Evolutionary conservation across 2,329 filamentous ascomycete species (phyloP).

Genomic region (Trichoderma atrobrunneum): DNA sequence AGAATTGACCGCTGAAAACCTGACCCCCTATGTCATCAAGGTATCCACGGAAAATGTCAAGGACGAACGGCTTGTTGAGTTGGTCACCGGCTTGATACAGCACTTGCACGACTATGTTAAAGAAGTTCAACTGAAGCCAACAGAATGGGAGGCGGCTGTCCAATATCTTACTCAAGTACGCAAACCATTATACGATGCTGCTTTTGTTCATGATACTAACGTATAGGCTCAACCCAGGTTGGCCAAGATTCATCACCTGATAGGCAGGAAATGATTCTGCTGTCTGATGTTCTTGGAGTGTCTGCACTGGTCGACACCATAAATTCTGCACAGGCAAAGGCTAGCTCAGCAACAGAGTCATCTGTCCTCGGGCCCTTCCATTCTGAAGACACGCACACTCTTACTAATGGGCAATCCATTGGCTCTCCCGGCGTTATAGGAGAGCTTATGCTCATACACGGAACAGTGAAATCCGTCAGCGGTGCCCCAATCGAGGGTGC

Average conservation of each 20-base stretch:
- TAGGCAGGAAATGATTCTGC: not conserved
- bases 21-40: not conserved
- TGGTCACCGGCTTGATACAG: not conserved
- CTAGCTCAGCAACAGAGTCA: not conserved
- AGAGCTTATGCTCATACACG: not conserved
- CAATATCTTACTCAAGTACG: not conserved
- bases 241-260: not conserved
- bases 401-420: not conserved
- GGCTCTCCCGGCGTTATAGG: not conserved
- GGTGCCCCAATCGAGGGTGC: not conserved
- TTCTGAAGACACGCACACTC: not conserved
- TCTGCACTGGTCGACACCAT: not conserved
- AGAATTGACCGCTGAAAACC: not conserved
- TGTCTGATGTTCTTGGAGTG: not conserved
- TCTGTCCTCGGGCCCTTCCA: not conserved
- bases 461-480: not conserved
- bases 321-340: slow-evolving; percentile 3
- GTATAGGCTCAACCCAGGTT: not conserved
- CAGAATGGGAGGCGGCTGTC: not conserved
- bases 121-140: not conserved
- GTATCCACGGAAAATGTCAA: not conserved
- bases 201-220: not conserved
- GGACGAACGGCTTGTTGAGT: not conserved
- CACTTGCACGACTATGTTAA: not conserved
- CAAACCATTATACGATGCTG: not conserved